A percentile compares a stretch with the other conserved stretches of the same genome.
Conservation (phyloP, 768 basidiomycete genomes). For the Termitomyces eurrhizus region DNA sequence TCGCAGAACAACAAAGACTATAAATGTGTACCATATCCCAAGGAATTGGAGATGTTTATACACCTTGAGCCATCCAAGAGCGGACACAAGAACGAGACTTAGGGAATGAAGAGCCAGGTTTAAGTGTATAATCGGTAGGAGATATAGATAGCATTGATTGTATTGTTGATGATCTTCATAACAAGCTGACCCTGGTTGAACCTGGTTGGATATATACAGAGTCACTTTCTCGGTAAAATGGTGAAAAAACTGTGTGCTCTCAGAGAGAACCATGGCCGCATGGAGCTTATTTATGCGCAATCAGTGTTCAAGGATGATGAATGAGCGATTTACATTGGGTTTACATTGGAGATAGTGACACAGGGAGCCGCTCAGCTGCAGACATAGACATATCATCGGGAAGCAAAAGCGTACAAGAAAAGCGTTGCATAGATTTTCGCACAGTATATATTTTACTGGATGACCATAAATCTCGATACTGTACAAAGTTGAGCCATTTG, state of each 20-base stretch:
- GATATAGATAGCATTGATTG: background rate
- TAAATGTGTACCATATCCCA: background rate
- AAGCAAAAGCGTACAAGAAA: background rate
- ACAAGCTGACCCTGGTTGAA: background rate
- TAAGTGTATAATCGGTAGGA: no score
- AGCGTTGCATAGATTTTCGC: background rate
- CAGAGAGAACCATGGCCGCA: background rate
- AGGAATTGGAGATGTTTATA: background rate
- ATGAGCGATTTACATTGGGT: background rate
- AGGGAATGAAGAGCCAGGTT: background rate
- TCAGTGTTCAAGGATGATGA: background rate
- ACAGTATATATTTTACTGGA: background rate
- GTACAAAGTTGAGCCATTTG: background rate
- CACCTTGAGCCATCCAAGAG: background rate
- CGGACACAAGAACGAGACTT: background rate
- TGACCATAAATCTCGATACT: no score
- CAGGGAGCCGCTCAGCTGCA: background rate
- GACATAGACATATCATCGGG: background rate
- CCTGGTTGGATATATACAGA: background rate
- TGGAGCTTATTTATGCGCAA: background rate
- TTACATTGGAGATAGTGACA: background rate
- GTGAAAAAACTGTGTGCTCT: background rate
- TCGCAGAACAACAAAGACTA: background rate
- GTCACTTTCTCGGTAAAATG: background rate
- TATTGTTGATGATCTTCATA: background rate